Evolutionary conservation across 345 rosid genomes (phyloP).

Genomic region (Lumnitzera racemosa): DNA sequence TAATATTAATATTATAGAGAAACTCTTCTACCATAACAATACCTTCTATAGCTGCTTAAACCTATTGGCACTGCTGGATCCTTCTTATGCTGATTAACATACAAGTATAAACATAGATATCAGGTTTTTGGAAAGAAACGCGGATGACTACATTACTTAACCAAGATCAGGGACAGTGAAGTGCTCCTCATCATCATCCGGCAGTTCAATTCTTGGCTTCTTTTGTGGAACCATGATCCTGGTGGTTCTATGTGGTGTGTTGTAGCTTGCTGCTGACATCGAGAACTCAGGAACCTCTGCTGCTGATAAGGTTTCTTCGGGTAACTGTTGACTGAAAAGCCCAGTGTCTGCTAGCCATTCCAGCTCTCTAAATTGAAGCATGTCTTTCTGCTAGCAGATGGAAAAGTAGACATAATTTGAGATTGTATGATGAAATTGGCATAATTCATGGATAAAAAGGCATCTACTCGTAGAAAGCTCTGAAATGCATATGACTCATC

Average conservation of each 20-base stretch:
- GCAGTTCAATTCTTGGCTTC: conserved; percentile 66
- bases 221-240: conserved; percentile 47
- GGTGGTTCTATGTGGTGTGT: conserved; percentile 34
- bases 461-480: too few species aligned
- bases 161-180: conserved; percentile 93
- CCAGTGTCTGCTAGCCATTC: conserved; percentile 86
- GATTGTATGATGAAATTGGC: neutral
- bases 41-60: too few species aligned
- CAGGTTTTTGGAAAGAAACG: neutral
- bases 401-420: neutral
- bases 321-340: conserved; percentile 51
- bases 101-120: neutral
- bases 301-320: conserved; percentile 53
- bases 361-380: conserved; percentile 64
- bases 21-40: too few species aligned
- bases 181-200: conserved; percentile 65
- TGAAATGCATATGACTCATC: neutral
- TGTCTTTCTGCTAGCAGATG: conserved; percentile 50
- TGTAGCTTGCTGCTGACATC: conserved; percentile 23
- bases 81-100: neutral
- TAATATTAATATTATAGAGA: too few species aligned
- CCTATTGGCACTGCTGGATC: too few species aligned
- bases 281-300: conserved; percentile 93
- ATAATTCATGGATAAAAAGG: too few species aligned
- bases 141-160: conserved; percentile 14